Base-by-base conservation (phyloP, 1,139 yeast species). In the Trichomonascaceae sp. region DNA sequence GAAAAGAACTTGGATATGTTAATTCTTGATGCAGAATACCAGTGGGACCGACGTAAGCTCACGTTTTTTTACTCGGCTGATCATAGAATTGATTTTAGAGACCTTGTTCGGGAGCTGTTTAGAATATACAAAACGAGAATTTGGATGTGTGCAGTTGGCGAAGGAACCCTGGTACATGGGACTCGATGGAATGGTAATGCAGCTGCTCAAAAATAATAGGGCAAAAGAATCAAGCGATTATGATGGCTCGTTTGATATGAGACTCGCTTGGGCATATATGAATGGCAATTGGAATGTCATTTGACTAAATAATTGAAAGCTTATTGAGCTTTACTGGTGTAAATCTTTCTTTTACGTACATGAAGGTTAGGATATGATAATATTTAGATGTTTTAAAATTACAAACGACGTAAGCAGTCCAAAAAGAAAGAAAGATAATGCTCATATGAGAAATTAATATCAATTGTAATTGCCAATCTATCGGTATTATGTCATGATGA, bases 121-220 rank as follows among this genome's bases (percentile, higher is more conserved):
- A 85, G 93, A 65, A 86, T 89, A 57, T 93, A 90, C 78, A 93
- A 93, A 73, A 93, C 98, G 1, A 81, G 99, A 66, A 93, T 93
- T 63, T 95, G 99, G 99, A 80, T 91, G 77, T 91, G 97, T 74
- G 95, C 97, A 2, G 88, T 91, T 22, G 56, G 49, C 2, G 43
- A 51, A 20, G 22, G 44, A 17, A 17, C 30, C 24, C 38, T 24
- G 45, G 45, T 43, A 24, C 45, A 39, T 18, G 30, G 24, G 27
- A n/a, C 20, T 20, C 30, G 22, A 24, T 9, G 51, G 47, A 19
- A 46, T 18, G 22, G 44, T 5, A 38, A 39, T 30, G n/a, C n/a
- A n/a, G n/a, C n/a, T n/a, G 12, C 30, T 22, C 19, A 43, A 50
- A 32, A 24, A 19, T 17, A 18, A 17, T 39, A 22, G 24, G 30